phyloP scores from a whole-genome alignment of 257 asterid genomes.

The Nicotiana paniculata region DNA sequence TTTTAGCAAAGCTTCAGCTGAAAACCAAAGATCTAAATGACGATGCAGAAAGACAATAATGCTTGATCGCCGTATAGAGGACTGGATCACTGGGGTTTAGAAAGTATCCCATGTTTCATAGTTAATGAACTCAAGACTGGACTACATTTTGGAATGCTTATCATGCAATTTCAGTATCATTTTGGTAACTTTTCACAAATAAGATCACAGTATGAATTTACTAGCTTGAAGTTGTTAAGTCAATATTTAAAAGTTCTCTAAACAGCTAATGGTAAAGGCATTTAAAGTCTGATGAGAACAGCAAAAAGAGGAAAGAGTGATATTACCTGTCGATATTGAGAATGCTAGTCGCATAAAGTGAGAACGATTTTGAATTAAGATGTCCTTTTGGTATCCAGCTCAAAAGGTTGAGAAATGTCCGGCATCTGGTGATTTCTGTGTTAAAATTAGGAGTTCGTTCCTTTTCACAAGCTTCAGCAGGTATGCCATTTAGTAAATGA shows the following conservation, averaged over 20 bases:
- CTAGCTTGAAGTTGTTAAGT: background rate
- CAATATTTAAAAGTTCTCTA: background rate
- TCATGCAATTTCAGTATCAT: too few species aligned
- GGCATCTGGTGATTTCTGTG: slow-evolving; percentile 41
- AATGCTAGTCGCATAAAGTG: slow-evolving; percentile 47
- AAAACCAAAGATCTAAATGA: background rate
- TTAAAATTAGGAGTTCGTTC: slow-evolving; percentile 19
- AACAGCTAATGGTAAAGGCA: background rate
- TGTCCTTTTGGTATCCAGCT: slow-evolving; percentile 71
- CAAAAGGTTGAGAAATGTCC: slow-evolving; percentile 48
- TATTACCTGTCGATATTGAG: slow-evolving; percentile 84
- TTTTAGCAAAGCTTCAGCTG: slow-evolving; percentile 5
- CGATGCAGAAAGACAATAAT: background rate
- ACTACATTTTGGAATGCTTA: too few species aligned
- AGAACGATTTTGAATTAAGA: slow-evolving; percentile 52
- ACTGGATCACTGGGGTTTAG: background rate
- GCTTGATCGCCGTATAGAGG: background rate
- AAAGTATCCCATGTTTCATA: too few species aligned
- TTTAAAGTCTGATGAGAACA: background rate
- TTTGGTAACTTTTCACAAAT: too few species aligned
- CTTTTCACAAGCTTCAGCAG: slow-evolving; percentile 26
- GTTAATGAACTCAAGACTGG: too few species aligned
- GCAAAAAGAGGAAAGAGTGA: slow-evolving; percentile 11
- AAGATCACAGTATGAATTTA: background rate
- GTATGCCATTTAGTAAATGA: slow-evolving; percentile 1